Evolutionary conservation across 495 filamentous ascomycete genomes (phyloP).

Genomic region (Trichoderma parareesei): DNA sequence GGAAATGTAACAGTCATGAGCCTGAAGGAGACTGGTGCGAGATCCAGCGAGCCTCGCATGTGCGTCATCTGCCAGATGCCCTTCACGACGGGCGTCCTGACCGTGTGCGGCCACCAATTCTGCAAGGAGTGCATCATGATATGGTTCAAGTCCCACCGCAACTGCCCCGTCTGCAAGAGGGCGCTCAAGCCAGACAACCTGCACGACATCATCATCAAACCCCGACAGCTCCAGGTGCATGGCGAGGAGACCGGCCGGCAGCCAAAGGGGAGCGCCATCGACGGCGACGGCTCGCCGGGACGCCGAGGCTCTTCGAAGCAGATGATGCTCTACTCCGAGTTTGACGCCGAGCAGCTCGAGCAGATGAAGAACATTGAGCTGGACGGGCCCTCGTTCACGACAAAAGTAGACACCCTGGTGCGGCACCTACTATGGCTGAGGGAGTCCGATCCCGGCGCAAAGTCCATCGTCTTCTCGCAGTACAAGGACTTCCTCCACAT

Average conservation of each 20-base stretch:
- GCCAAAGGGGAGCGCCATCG: not conserved
- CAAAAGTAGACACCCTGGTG: slow-evolving; percentile 78
- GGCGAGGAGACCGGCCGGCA: slow-evolving; percentile 41
- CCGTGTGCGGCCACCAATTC: slow-evolving; percentile 83
- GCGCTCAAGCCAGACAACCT: slow-evolving; percentile 54
- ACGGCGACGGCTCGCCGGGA: not conserved
- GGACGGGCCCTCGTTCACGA: slow-evolving; percentile 62
- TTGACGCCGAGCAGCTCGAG: slow-evolving; percentile 58
- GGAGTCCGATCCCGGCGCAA: slow-evolving; percentile 74
- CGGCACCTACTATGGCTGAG: slow-evolving; percentile 81
- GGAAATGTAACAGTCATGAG: slow-evolving; percentile 28
- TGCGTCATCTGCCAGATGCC: slow-evolving; percentile 73
- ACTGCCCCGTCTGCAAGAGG: slow-evolving; percentile 72
- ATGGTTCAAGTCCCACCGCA: slow-evolving; percentile 61
- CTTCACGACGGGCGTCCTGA: slow-evolving; percentile 75
- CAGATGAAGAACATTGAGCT: slow-evolving; percentile 81
- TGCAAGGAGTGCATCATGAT: slow-evolving; percentile 74
- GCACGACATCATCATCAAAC: slow-evolving; percentile 77
- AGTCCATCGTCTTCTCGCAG: slow-evolving; percentile 88
- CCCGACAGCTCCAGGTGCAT: slow-evolving; percentile 58
- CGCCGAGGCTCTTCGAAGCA: slow-evolving; percentile 17
- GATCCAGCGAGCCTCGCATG: slow-evolving; percentile 48
- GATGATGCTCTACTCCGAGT: slow-evolving; percentile 63
- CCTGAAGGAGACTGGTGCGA: slow-evolving; percentile 43
- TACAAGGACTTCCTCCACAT: slow-evolving; percentile 68